phyloP scores from a whole-genome alignment of 768 basidiomycete genomes.

The Crassisporium funariophilum region DNA sequence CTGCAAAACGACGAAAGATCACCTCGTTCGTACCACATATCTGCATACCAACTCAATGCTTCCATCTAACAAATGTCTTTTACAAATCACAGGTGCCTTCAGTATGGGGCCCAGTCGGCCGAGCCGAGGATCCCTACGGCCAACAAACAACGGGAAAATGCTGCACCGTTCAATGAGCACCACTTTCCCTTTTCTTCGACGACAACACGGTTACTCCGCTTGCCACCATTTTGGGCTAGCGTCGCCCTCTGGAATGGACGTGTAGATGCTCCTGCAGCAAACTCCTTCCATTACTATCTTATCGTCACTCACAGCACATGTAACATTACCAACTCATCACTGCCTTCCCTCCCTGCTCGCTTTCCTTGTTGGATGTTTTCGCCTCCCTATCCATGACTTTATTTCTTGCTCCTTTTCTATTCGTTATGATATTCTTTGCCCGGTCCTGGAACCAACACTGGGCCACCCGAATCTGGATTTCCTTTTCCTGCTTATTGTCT shows the following conservation, averaged over 20 bases:
- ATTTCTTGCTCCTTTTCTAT: slow-evolving; percentile 5
- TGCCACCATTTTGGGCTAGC: slow-evolving; percentile 1
- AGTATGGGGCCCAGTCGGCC: slow-evolving; percentile 95
- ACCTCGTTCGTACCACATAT: slow-evolving; percentile 39
- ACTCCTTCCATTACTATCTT: slow-evolving; percentile 17
- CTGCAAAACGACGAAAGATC: slow-evolving; percentile 93
- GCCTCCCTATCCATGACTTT: slow-evolving; percentile 18
- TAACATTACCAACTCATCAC: slow-evolving; percentile 19
- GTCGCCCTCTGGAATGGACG: slow-evolving; percentile 17
- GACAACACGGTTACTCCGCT: background rate
- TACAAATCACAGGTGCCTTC: slow-evolving; percentile 71
- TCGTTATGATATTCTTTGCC: slow-evolving; percentile 10
- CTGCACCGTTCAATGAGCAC: slow-evolving; percentile 58
- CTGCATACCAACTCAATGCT: background rate
- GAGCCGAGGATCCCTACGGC: slow-evolving; percentile 91
- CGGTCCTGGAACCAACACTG: slow-evolving; percentile 14
- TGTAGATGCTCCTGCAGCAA: slow-evolving; percentile 13
- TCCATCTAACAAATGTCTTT: slow-evolving; percentile 7
- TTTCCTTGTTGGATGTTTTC: slow-evolving; percentile 15
- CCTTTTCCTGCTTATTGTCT: slow-evolving; percentile 13
- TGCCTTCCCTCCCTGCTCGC: slow-evolving; percentile 2
- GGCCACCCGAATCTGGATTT: slow-evolving; percentile 13
- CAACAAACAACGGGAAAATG: slow-evolving; percentile 61
- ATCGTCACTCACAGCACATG: slow-evolving; percentile 18
- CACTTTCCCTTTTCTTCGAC: slow-evolving; percentile 2